A percentile compares a stretch with the other conserved stretches of the same genome.
Conservation (phyloP, 805 yeast species). For the Candida incommunis region DNA sequence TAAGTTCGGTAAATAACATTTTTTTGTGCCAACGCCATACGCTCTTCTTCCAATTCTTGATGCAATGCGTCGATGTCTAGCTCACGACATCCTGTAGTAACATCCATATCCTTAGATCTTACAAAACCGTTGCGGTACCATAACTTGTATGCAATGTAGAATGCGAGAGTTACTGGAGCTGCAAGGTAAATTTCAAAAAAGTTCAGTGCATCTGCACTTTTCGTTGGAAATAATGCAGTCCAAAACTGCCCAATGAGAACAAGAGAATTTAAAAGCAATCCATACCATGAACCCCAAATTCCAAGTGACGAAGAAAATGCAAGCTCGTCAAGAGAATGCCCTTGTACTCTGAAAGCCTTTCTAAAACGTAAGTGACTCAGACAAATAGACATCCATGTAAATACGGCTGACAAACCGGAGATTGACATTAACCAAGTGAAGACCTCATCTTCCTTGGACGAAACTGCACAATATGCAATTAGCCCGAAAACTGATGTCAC, state of each 20-base stretch:
- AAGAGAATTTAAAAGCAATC: constrained; percentile 36
- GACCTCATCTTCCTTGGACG: constrained; percentile 36
- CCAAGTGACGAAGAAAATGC: constrained; percentile 52
- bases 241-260: constrained; percentile 61
- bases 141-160: constrained; percentile 44
- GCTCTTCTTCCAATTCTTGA: constrained; percentile 44
- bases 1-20: constrained; percentile 37
- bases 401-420: constrained; percentile 47
- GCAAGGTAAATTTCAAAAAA: constrained; percentile 61
- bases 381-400: constrained; percentile 51
- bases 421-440: constrained; percentile 54
- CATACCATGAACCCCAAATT: constrained; percentile 45
- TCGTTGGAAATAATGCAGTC: constrained; percentile 50
- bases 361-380: constrained; percentile 49
- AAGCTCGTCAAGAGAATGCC: constrained; percentile 48
- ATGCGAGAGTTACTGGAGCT: constrained; percentile 43
- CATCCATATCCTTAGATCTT: constrained; percentile 36
- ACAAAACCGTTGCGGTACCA: constrained; percentile 28
- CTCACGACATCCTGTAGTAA: constrained; percentile 52
- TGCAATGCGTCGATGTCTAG: constrained; percentile 38
- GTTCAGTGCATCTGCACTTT: constrained; percentile 32
- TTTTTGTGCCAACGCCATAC: constrained; percentile 30
- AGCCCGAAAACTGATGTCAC: constrained; percentile 40
- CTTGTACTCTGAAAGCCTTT: constrained; percentile 45
- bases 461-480: constrained; percentile 43